phyloP scores from a whole-genome alignment of 352 stramenopile species.

The Thalassiosira sp. region DNA sequence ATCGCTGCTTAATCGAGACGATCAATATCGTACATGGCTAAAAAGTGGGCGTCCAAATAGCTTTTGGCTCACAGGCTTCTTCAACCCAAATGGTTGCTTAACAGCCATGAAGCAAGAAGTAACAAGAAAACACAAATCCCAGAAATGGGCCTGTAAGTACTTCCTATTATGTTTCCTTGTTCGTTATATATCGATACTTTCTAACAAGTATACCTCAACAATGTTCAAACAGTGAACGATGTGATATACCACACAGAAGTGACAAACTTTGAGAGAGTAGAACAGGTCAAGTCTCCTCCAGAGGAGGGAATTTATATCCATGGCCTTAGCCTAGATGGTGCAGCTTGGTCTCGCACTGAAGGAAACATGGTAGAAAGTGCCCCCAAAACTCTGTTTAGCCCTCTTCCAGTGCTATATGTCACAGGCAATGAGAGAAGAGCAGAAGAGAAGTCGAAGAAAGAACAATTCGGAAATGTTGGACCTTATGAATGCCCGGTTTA shows the following conservation, averaged over 20 bases:
- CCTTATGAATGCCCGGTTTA: conserved; percentile 96
- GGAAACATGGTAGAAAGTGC: conserved; percentile 92
- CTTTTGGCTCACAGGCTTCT: conserved; percentile 98
- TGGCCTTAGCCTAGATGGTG: conserved; percentile 95
- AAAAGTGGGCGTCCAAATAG: conserved; percentile 92
- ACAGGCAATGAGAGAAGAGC: conserved; percentile 93
- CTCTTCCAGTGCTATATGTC: conserved; percentile 93
- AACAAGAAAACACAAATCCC: conserved; percentile 94
- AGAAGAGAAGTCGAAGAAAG: conserved; percentile 90
- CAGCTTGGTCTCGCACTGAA: conserved; percentile 93
- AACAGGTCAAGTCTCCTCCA: conserved; percentile 88
- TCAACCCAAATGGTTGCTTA: conserved; percentile 97
- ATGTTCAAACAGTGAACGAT: conserved; percentile 86
- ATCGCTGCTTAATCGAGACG: conserved; percentile 92
- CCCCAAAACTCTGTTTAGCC: conserved; percentile 96
- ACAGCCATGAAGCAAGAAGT: conserved; percentile 99
- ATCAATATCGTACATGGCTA: conserved; percentile 95
- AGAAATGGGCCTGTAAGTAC: conserved; percentile 82
- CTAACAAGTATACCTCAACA: conserved; percentile 76
- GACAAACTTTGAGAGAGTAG: conserved; percentile 90
- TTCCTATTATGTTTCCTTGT: neutral
- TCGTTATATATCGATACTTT: neutral
- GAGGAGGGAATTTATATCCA: conserved; percentile 97
- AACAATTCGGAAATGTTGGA: conserved; percentile 89
- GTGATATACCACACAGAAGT: conserved; percentile 97